Evolutionary conservation across 768 basidiomycete species (phyloP), one percentile per base, ranked within the genome.

Genomic region (Hygrocybe coccinea): DNA sequence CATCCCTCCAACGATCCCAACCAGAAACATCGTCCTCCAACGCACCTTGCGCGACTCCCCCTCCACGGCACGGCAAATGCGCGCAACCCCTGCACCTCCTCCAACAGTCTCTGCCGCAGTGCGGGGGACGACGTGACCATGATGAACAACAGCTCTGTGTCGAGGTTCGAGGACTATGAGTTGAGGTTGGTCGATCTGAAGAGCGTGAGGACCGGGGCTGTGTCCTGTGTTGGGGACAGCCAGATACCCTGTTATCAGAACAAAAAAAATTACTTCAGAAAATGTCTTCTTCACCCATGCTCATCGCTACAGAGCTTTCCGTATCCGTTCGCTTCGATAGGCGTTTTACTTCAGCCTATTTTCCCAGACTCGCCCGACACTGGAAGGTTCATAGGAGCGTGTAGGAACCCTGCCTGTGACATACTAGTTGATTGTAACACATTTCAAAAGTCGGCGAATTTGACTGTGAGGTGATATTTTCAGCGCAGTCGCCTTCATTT

Each of bases 161-260:
- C 95, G 38, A 97, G 82, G 60, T 90, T 83, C 1, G 91, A 81
- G 1, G 93, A 95, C 4, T 95, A 86, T 2, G 92, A 88, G 65
- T 95, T 95, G 48, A 97, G 81, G 68, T 97, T 97, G 3, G 94
- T 95, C 0, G 93, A 95, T 9, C 95, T 95, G 67, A 97, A 91
- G 48, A 97, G 80, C 0, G 94, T 94, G 34, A 92, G 68, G 50
- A 81, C 64, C 1, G 87, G 95, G 29, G 69, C 71, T 5, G 76
- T 71, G 22, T 69, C 69, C 1, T 74, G 66, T 7, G 71, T 71
- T 15, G 84, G 83, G 2, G 90, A 89, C 8, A 93, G 67, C 93
- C 93, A 97, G 35, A 94, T 82, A 34, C 93, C 92, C 94, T 22
- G n/a, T n/a, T n/a, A n/a, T n/a, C n/a, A n/a, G n/a, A n/a, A n/a